Conservation (phyloP, 495 filamentous ascomycete species). For the Evansstolkia leycettana region DNA sequence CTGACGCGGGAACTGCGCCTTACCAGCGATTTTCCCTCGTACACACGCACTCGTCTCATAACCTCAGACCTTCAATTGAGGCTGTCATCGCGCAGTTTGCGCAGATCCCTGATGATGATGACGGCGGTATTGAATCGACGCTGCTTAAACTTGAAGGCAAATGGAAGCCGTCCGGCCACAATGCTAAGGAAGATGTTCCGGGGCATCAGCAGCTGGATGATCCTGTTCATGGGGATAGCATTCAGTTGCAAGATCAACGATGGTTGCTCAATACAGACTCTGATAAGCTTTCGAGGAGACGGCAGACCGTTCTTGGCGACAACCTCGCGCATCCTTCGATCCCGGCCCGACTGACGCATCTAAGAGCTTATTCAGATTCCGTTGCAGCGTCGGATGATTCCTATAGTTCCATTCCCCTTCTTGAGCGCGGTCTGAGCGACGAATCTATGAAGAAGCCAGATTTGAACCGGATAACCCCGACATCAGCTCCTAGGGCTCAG, state of each 20-base stretch:
- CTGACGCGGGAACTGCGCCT: constrained; percentile 21
- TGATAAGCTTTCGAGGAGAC: constrained; percentile 11
- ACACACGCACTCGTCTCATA: constrained; percentile 61
- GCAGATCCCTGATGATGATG: constrained; percentile 80
- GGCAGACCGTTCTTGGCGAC: constrained; percentile 15
- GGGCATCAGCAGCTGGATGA: too few relatives aligned
- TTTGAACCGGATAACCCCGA: constrained; percentile 2
- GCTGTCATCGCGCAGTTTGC: constrained; percentile 80
- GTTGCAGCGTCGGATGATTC: constrained; percentile 50
- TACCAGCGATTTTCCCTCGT: constrained; percentile 49
- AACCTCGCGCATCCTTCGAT: constrained; percentile 19
- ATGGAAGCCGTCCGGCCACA: constrained; percentile 22
- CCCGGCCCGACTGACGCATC: constrained; percentile 16
- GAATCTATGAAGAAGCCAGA: constrained; percentile 33
- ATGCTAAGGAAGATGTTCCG: too few relatives aligned
- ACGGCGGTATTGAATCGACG: constrained; percentile 88
- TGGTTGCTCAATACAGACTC: constrained; percentile 1
- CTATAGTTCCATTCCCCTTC: constrained; percentile 64
- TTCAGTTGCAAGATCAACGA: background rate
- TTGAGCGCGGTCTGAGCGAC: constrained; percentile 61
- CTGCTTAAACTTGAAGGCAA: constrained; percentile 88
- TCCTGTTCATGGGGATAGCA: background rate
- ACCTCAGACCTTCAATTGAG: constrained; percentile 79
- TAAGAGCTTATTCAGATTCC: constrained; percentile 26
- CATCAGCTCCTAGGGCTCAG: constrained; percentile 7